Evolutionary conservation across 1,139 yeast genomes (phyloP), one percentile per base, ranked within the genome.

Genomic region (Magnusiomyces ingens): DNA sequence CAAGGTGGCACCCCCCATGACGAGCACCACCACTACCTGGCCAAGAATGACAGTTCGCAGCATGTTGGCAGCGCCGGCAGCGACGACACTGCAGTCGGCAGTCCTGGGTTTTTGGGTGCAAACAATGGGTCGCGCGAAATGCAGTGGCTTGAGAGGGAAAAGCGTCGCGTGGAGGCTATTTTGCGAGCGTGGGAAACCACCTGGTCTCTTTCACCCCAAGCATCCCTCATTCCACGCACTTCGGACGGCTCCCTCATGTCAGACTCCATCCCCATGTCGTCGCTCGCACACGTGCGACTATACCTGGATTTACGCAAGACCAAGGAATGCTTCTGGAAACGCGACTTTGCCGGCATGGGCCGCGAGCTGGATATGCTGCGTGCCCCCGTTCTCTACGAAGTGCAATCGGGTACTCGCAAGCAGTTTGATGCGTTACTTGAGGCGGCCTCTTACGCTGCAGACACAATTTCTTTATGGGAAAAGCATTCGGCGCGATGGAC

Each of bases 151-250:
- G 61, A 62, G 40, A 52, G 52, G 11, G 62, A 62, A 43, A 62
- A 60, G 53, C 52, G 56, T 3, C 57, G 59, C 10, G 50, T 64
- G 19, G 71, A 66, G 48, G 58, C 62, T 17, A 55, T 65, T 17
- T 57, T 71, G 32, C 58, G 71, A 8, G 70, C 72, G 0, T 71
- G 75, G 75, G 75, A 71, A 50, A 65, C 71, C 0, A 65, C 72
- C 2, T 71, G 75, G 75, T 64, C 71, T 12, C 56, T 66, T 26
- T 66, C 70, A 1, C 73, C 73, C 1, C 59, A 68, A 49, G 73
- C 75, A 1, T 66, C 73, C 2, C 61, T 71, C 41, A 64, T 64
- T 18, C 73, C 74, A 10, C 62, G 63, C 52, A 64, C 69, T 17
- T 64, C 65, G 52, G 64, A 62, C 51, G 74, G 74, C 0, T 72